phyloP scores from a whole-genome alignment of 1,284 basidiomycete genomes.

The Schizophyllum amplum region DNA sequence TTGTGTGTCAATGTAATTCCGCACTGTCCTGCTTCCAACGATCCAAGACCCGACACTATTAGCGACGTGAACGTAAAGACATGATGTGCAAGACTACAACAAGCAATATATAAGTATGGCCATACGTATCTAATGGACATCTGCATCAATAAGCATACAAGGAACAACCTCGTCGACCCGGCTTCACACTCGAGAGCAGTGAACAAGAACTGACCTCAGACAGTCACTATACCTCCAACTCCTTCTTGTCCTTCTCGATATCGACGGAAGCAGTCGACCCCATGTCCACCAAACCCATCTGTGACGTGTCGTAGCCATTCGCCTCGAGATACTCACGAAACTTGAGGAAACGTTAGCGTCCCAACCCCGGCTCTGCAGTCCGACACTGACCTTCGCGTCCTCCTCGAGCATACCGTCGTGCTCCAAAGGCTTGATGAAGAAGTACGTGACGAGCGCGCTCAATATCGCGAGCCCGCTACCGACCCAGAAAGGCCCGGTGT shows the following conservation, averaged over 20 bases:
- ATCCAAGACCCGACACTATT: background rate
- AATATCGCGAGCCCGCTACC: conserved; percentile 71
- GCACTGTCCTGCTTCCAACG: background rate
- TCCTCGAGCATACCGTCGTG: conserved; percentile 77
- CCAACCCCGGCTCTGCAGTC: too few species aligned
- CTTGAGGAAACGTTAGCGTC: conserved; percentile 21
- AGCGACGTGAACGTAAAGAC: background rate
- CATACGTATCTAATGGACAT: too few species aligned
- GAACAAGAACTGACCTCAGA: too few species aligned
- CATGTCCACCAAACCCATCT: conserved; percentile 46
- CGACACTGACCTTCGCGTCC: conserved; percentile 46
- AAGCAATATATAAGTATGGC: too few species aligned
- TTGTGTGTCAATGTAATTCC: background rate
- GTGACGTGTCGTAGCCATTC: conserved; percentile 68
- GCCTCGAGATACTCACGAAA: conserved; percentile 76
- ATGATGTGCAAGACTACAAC: background rate
- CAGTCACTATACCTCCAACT: background rate
- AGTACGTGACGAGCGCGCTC: conserved; percentile 65
- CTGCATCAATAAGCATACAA: too few species aligned
- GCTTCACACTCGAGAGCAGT: too few species aligned
- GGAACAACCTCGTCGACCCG: too few species aligned
- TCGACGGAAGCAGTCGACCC: conserved; percentile 9
- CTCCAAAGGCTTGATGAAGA: conserved; percentile 70
- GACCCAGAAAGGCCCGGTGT: conserved; percentile 79
- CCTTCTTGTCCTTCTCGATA: conserved; percentile 14